phyloP scores from a whole-genome alignment of 805 yeast species.

The Sugiyamaella qingdaonensis region DNA sequence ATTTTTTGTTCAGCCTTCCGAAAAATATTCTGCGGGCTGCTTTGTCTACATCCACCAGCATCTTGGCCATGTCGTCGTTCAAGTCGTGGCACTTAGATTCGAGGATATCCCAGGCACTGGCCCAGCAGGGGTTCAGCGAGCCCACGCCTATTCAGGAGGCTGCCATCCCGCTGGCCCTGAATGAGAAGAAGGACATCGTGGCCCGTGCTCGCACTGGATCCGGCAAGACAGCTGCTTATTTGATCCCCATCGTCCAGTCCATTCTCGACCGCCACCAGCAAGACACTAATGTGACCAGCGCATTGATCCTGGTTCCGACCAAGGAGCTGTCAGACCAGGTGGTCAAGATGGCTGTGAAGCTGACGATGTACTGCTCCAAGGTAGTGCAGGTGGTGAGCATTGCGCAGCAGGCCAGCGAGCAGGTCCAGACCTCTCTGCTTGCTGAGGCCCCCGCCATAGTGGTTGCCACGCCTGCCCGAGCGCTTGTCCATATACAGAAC shows the following conservation, averaged over 20 bases:
- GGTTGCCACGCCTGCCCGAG: slow-evolving; percentile 81
- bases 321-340: slow-evolving; percentile 90
- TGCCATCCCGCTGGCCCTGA: slow-evolving; percentile 87
- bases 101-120: slow-evolving; percentile 77
- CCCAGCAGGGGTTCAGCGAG: slow-evolving; percentile 69
- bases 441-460: slow-evolving; percentile 74
- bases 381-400: slow-evolving; percentile 62
- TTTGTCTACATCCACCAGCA: not conserved
- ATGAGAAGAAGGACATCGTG: slow-evolving; percentile 85
- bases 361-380: slow-evolving; percentile 67
- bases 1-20: not conserved
- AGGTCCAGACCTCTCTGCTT: slow-evolving; percentile 66
- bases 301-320: slow-evolving; percentile 85
- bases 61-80: slow-evolving; percentile 38
- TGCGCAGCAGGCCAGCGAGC: slow-evolving; percentile 59
- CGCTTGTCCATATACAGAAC: slow-evolving; percentile 46
- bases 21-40: not conserved
- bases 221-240: slow-evolving; percentile 90
- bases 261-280: slow-evolving; percentile 45
- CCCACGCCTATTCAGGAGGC: slow-evolving; percentile 90
- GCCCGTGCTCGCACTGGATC: slow-evolving; percentile 96
- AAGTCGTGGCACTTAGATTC: slow-evolving; percentile 77
- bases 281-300: slow-evolving; percentile 30
- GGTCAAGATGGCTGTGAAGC: slow-evolving; percentile 58
- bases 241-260: slow-evolving; percentile 79